These are phyloP conservation scores for Pleurotus ostreatus DNA, from an alignment of 768 basidiomycete genomes.

Conservation along the genomic window DNA sequence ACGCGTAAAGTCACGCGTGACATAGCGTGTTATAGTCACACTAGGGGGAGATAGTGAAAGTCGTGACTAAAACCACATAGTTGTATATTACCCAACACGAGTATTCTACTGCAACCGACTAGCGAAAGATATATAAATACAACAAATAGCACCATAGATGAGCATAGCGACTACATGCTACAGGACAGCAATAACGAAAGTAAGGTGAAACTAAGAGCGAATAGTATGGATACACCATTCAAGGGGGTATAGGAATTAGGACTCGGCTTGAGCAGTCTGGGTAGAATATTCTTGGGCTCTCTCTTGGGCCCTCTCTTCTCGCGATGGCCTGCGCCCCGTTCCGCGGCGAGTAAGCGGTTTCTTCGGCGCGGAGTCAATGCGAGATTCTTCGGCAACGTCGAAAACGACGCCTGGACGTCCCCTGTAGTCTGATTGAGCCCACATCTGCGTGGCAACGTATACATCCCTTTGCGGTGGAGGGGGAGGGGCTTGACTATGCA, in stretches of 20 bases:
- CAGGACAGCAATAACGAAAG: background rate
- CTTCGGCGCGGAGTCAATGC: slow-evolving; percentile 29
- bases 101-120: too few relatives aligned
- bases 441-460: slow-evolving; percentile 58
- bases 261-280: background rate
- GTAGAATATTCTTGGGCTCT: background rate
- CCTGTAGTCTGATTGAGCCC: slow-evolving; percentile 44
- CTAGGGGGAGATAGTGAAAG: too few relatives aligned
- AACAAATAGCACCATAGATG: background rate
- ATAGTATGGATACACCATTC: slow-evolving; percentile 1
- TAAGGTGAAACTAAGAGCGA: background rate
- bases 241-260: background rate
- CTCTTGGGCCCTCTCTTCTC: background rate
- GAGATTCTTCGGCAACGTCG: slow-evolving; percentile 51
- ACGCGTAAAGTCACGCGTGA: slow-evolving; percentile 7
- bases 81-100: too few relatives aligned
- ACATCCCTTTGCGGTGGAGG: slow-evolving; percentile 66
- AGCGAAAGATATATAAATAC: slow-evolving; percentile 1
- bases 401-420: slow-evolving; percentile 65
- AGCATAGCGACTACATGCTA: background rate
- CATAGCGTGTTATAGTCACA: background rate
- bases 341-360: slow-evolving; percentile 12
- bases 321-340: slow-evolving; percentile 2
- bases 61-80: too few relatives aligned
- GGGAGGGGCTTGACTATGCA: slow-evolving; percentile 50